A percentile compares a stretch with the other conserved stretches of the same genome.
These are phyloP conservation scores for Chaetomium sp. DNA, from an alignment of 2,329 filamentous ascomycete genomes.

Conservation along the genomic window DNA sequence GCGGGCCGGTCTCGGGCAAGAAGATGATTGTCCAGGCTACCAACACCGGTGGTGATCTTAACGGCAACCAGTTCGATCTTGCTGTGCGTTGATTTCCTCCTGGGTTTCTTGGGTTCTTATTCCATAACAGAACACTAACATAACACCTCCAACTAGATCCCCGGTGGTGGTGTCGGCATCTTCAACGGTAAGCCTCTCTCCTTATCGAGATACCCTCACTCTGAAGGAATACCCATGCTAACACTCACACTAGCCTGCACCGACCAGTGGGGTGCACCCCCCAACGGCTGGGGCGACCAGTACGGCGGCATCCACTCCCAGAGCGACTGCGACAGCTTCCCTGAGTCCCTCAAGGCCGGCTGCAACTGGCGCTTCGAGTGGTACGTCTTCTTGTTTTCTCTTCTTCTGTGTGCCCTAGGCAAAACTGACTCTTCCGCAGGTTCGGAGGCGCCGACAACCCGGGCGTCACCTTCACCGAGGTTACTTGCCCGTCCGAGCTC, in stretches of 20 bases:
- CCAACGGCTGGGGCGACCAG: conserved; percentile 48
- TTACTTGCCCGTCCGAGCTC: conserved; percentile 32
- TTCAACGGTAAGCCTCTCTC: conserved; percentile 36
- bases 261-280: conserved; percentile 38
- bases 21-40: conserved; percentile 55
- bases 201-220: neutral
- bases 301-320: conserved; percentile 52
- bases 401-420: too few species aligned
- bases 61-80: conserved; percentile 50
- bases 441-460: conserved; percentile 55
- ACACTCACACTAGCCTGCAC: conserved; percentile 28
- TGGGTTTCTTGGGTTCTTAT: neutral
- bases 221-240: neutral
- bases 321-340: conserved; percentile 47
- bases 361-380: conserved; percentile 61
- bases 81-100: conserved; percentile 27
- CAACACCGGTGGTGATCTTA: conserved; percentile 51
- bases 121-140: neutral
- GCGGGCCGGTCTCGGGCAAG: conserved; percentile 47
- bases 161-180: conserved; percentile 47
- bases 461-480: conserved; percentile 46
- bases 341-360: conserved; percentile 46
- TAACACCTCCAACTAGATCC: conserved; percentile 29
- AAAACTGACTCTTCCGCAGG: conserved; percentile 21
- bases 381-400: neutral